Percentiles rank a stretch among this genome's conserved stretches.
Evolutionary conservation across 257 asterid genomes (phyloP).

Genomic region (Nicotiana otophora): DNA sequence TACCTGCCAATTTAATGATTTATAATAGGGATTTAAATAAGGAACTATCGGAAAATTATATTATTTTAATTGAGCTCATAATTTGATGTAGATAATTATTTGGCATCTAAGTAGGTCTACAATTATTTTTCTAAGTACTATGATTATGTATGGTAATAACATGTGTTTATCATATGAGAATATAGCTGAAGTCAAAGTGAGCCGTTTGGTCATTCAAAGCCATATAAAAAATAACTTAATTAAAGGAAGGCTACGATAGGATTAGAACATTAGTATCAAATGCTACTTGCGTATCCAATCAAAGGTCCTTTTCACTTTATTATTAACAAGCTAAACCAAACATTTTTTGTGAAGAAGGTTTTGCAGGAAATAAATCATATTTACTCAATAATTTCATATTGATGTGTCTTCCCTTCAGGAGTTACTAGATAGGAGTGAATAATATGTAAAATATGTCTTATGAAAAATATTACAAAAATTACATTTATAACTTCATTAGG

Average conservation of each 20-base stretch:
- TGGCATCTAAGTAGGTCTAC: not conserved
- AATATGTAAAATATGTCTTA: too few species aligned
- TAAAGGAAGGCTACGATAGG: not conserved
- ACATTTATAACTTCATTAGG: too few species aligned
- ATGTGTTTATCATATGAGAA: not conserved
- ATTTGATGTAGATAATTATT: not conserved
- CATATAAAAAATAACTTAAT: not conserved
- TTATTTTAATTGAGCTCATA: not conserved
- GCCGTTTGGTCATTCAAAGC: not conserved
- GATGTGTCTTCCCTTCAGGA: too few species aligned
- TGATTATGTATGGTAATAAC: not conserved
- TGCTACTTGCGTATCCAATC: not conserved
- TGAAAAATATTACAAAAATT: too few species aligned
- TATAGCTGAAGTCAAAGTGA: not conserved
- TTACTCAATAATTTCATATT: too few species aligned
- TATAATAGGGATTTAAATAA: not conserved
- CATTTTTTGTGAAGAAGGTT: too few species aligned
- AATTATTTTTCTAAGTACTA: not conserved
- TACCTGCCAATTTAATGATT: slow-evolving; percentile 21
- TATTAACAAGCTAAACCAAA: not conserved
- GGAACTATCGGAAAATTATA: not conserved
- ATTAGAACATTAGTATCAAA: slow-evolving; percentile 9
- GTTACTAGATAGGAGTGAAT: too few species aligned
- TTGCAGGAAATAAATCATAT: too few species aligned
- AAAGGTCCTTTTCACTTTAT: not conserved